Conservation (phyloP, 345 rosid species). For the Rhodamnia rubescens region DNA sequence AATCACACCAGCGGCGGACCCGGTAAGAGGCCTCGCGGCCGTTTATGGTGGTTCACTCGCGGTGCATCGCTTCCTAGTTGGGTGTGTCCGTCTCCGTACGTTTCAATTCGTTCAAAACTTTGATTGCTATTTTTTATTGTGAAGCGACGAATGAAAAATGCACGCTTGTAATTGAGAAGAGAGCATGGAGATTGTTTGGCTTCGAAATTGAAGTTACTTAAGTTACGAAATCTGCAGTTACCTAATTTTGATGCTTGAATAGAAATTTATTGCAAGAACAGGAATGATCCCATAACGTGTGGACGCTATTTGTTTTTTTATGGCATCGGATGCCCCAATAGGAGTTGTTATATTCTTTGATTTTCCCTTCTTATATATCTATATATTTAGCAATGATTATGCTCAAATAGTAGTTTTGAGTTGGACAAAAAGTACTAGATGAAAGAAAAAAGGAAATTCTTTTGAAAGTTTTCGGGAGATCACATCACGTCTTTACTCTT, state of each 20-base stretch:
- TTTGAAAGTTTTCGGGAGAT: background rate
- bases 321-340: background rate
- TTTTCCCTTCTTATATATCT: background rate
- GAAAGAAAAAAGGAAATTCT: background rate
- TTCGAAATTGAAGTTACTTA: background rate
- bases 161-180: background rate
- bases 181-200: background rate
- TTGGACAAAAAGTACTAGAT: background rate
- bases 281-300: background rate
- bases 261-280: background rate
- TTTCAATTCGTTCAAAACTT: background rate
- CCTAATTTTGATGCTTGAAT: background rate
- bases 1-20: conserved; percentile 21
- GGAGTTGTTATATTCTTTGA: background rate
- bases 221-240: background rate
- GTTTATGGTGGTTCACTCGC: background rate
- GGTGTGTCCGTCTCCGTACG: background rate
- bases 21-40: background rate
- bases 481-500: background rate
- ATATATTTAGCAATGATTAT: background rate
- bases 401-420: background rate
- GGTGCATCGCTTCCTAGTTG: background rate
- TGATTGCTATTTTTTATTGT: background rate
- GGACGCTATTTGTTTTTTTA: background rate
- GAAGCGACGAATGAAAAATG: background rate